Conservation (phyloP, 2,329 filamentous ascomycete species). For the Fusarium pseudocircinatum region DNA sequence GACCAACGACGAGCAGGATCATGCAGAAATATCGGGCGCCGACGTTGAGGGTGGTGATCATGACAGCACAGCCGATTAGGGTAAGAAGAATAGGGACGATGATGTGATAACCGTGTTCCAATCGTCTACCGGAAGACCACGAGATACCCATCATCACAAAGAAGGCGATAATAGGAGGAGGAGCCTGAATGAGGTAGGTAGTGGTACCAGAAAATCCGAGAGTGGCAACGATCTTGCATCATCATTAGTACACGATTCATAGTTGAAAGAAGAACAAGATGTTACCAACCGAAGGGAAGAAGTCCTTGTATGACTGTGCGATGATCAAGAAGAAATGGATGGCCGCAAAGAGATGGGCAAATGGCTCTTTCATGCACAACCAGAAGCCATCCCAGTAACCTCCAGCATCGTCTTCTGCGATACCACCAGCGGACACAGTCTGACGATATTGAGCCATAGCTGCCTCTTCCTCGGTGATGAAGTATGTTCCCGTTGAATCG, state of each 20-base stretch:
- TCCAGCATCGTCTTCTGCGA: slow-evolving; percentile 50
- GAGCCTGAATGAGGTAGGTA: slow-evolving; percentile 54
- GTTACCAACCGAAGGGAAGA: too few species aligned
- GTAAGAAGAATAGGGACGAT: slow-evolving; percentile 50
- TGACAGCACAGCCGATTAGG: slow-evolving; percentile 52
- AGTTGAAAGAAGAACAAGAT: fast-evolving
- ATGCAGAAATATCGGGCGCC: slow-evolving; percentile 55
- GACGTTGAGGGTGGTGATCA: slow-evolving; percentile 53
- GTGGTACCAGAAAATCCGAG: slow-evolving; percentile 41
- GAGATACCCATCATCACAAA: slow-evolving; percentile 50
- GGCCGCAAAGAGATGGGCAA: slow-evolving; percentile 50
- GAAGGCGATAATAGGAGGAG: slow-evolving; percentile 54
- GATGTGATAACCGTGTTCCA: slow-evolving; percentile 54
- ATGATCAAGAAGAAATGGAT: slow-evolving; percentile 58
- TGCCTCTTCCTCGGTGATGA: slow-evolving; percentile 51
- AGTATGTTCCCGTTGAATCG: slow-evolving; percentile 44
- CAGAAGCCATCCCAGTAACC: slow-evolving; percentile 51
- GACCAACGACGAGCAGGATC: slow-evolving; percentile 52
- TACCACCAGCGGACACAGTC: slow-evolving; percentile 48
- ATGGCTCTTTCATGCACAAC: slow-evolving; percentile 47
- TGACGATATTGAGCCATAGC: slow-evolving; percentile 52
- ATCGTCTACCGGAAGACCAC: slow-evolving; percentile 51
- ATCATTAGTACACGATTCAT: background rate
- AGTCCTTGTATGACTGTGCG: slow-evolving; percentile 53
- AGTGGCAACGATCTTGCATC: slow-evolving; percentile 40